phyloP scores from a whole-genome alignment of 2,329 filamentous ascomycete species.

The Fusarium praegraminearum region DNA sequence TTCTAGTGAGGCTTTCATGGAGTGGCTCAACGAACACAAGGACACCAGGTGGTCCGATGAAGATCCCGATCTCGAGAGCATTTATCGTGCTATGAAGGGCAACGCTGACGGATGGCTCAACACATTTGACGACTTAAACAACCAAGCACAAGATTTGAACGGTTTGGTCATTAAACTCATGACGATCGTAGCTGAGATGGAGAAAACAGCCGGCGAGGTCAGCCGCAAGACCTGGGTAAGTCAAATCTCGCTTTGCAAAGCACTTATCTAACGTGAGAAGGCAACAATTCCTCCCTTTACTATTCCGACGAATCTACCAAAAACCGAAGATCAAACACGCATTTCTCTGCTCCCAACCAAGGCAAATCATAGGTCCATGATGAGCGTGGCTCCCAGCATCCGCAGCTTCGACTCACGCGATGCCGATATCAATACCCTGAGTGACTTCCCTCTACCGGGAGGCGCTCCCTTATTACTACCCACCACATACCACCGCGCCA shows the following conservation, averaged over 20 bases:
- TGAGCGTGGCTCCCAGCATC: conserved; percentile 36
- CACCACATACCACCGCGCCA: conserved; percentile 35
- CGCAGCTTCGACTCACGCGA: conserved; percentile 38
- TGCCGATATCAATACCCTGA: conserved; percentile 43
- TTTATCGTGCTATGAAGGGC: conserved; percentile 90
- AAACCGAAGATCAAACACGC: conserved; percentile 19
- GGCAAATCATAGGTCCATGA: conserved; percentile 22
- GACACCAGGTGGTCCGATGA: conserved; percentile 71
- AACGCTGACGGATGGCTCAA: conserved; percentile 92
- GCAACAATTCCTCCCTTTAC: conserved; percentile 46
- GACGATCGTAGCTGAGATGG: conserved; percentile 85
- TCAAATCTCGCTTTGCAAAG: conserved; percentile 12
- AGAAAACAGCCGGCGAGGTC: conserved; percentile 84
- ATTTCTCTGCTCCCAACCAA: conserved; percentile 22
- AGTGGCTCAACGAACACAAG: conserved; percentile 77
- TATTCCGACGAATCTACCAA: conserved; percentile 30
- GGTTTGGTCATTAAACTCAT: conserved; percentile 77
- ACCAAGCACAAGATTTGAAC: conserved; percentile 77
- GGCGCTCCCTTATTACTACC: conserved; percentile 45
- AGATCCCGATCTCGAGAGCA: conserved; percentile 70
- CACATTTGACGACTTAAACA: conserved; percentile 81
- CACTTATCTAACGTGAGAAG: conserved; percentile 32
- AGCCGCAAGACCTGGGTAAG: conserved; percentile 82
- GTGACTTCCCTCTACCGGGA: conserved; percentile 47
- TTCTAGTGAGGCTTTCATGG: conserved; percentile 79